Percentiles rank a stretch among this genome's conserved stretches.
Evolutionary conservation across 148 eudicot genomes (phyloP).

Genomic region (Fagopyrum tataricum): DNA sequence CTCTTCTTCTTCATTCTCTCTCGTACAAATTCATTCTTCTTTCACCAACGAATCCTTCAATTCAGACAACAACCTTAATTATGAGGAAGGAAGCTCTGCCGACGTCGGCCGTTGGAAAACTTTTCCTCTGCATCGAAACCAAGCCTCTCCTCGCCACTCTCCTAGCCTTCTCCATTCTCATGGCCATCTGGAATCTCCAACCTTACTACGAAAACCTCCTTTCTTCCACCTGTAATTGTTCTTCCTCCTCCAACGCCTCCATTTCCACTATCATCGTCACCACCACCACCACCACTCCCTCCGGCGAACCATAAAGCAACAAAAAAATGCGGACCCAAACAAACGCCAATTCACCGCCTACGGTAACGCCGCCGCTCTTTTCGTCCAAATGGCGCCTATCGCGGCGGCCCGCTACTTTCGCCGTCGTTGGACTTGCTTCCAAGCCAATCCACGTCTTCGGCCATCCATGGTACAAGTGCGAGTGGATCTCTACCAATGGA

Average conservation of each 20-base stretch:
- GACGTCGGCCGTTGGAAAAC: slow-evolving; percentile 18
- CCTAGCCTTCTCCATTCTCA: slow-evolving; percentile 33
- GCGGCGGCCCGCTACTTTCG: slow-evolving; percentile 37
- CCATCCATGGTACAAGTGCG: slow-evolving; percentile 40
- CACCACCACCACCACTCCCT: not conserved
- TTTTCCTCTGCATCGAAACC: slow-evolving; percentile 32
- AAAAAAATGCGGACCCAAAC: slow-evolving; percentile 21
- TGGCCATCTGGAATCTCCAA: slow-evolving; percentile 44
- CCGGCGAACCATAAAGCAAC: not conserved
- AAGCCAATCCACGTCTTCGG: slow-evolving; percentile 48
- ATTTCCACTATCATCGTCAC: slow-evolving; percentile 1
- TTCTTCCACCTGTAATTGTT: slow-evolving; percentile 21
- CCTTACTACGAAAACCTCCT: slow-evolving; percentile 44
- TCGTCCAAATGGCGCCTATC: slow-evolving; percentile 54
- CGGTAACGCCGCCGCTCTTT: slow-evolving; percentile 49
- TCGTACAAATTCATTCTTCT: not conserved
- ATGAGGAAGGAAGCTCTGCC: slow-evolving; percentile 30
- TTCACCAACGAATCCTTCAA: not conserved
- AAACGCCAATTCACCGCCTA: slow-evolving; percentile 29
- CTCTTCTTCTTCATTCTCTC: not conserved
- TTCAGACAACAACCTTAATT: not conserved
- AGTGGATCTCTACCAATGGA: slow-evolving; percentile 33
- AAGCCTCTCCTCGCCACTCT: slow-evolving; percentile 44
- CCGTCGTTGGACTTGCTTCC: slow-evolving; percentile 43
- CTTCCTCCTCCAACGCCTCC: slow-evolving; percentile 10